Base-by-base conservation (phyloP, 768 basidiomycete species). In the Tubosaeta sp. region DNA sequence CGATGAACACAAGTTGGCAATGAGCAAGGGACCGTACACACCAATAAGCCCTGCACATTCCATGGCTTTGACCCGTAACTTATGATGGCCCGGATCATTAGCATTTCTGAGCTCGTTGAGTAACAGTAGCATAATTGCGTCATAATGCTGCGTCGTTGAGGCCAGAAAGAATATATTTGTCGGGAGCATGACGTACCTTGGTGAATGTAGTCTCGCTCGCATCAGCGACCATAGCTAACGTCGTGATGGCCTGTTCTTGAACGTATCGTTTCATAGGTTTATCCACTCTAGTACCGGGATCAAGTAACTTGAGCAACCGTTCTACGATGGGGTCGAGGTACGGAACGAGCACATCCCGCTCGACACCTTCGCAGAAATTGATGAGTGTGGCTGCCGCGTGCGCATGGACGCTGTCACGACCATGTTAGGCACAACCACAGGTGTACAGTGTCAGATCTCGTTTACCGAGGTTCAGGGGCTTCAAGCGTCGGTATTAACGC, bases 331-430 rank as follows among this genome's bases (percentile, higher is more conserved):
- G 77, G 48, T 91, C 91, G 16, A 95, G 80, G 66, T 88, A 91
- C 0, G 88, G 87, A 0, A 86, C 59, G 10, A 91, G 78, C 1
- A 81, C 84, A 22, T 87, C 80, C 14, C 82, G 78, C 58, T 83
- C 85, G 33, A 90, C 88, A 33, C 90, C 88, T 65, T 93, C 87
- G 67, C 91, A 94, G 71, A 93, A 93, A 65, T 94, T 95, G 66
- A 93, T 91, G 22, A 94, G 75, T 0, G 91, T 91, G 0, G 91
- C 86, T 0, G 90, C 89, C 2, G 92, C 88, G 61, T 95, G 91
- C 0, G 90, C 78, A 55, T 92, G 91, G 0, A 94, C 89, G 25
- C 91, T 92, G 59, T 32, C 50, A 33, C 17, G 14, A 13, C 48
- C 48, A 6, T 32, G 38, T 50, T 9, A 55, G 52, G 26, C 26